These are phyloP conservation scores for Magnusiomyces sp. DNA, from an alignment of 1,139 yeast species.

Conservation along the genomic window DNA sequence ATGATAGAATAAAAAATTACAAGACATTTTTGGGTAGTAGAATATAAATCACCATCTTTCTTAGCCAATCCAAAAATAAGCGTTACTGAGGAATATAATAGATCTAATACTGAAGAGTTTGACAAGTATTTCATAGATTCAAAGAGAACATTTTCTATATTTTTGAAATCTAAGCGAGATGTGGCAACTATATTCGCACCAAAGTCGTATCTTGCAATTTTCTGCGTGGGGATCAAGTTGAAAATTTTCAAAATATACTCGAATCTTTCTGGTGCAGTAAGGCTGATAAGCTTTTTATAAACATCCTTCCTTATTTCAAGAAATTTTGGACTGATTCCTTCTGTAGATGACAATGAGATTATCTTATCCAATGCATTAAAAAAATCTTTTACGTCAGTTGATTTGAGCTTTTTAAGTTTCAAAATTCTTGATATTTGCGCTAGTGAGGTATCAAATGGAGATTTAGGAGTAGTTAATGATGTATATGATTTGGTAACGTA, in stretches of 20 bases:
- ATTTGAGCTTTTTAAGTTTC: too few species aligned
- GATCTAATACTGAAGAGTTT: conserved; percentile 6
- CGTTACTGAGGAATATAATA: conserved; percentile 10
- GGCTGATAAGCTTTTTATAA: background rate
- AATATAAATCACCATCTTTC: background rate
- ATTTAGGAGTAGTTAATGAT: too few species aligned
- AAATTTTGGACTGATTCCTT: background rate
- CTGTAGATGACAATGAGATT: too few species aligned
- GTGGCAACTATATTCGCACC: too few species aligned
- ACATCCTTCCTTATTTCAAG: background rate
- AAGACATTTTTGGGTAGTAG: background rate
- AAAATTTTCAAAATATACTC: background rate
- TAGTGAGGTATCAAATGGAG: too few species aligned
- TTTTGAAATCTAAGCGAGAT: conserved; percentile 5
- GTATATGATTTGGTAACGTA: background rate
- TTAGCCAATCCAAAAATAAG: background rate
- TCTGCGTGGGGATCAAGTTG: too few species aligned
- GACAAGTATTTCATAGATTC: conserved; percentile 9
- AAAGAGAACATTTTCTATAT: conserved; percentile 2
- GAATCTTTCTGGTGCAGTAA: background rate
- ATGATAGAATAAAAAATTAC: conserved; percentile 8
- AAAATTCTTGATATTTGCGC: too few species aligned
- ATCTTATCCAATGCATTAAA: too few species aligned
- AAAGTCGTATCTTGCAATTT: too few species aligned
- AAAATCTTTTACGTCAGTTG: too few species aligned